Base-by-base conservation (phyloP, 2,329 filamentous ascomycete species). In the Xylariaceae sp. region DNA sequence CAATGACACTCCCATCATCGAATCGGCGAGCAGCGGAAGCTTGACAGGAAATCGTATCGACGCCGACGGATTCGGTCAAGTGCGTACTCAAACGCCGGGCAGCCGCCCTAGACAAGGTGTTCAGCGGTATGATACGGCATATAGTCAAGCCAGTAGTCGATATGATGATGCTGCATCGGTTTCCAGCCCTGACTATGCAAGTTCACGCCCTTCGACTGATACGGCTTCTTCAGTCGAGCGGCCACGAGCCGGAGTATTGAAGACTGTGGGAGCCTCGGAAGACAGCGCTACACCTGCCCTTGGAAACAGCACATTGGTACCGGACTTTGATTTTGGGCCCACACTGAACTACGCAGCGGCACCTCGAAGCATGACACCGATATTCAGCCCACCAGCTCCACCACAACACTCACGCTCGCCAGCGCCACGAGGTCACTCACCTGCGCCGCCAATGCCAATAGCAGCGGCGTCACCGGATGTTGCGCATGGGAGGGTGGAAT, bases 251-350 rank as follows among this genome's bases (percentile, higher is more conserved):
- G 91, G 91, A 43, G 83, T 91, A 6, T 74, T 92, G 64, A 90
- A 86, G 65, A 90, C 87, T 1, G 84, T 91, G 11, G 90, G 89
- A 4, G 74, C 74, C n/a, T 61, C 63, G 3, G 69, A 72, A 1
- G 35, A 59, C 0, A 5, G 44, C 3, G 11, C 7, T n/a, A 9
- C 38, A 11, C 33, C 45, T 39, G 48, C 51, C 54, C 38, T 51
- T 49, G 39, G 52, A 51, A 44, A 65, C 0, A 64, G 72, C 12
- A 74, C 80, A 19, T 76, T 82, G 49, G 83, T 95, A 52, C 89
- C 89, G 1, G 71, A 78, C 5, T 81, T 96, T 54, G 85, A 96
- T 66, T 96, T 96, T 69, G 92, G 92, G 0, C 89, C 86, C 6
- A 96, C 91, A 0, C 72, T 89, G 59, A 85, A 87, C 52, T 86